These are phyloP conservation scores for Cladosporium halotolerans DNA, from an alignment of 2,329 filamentous ascomycete genomes.

Conservation along the genomic window DNA sequence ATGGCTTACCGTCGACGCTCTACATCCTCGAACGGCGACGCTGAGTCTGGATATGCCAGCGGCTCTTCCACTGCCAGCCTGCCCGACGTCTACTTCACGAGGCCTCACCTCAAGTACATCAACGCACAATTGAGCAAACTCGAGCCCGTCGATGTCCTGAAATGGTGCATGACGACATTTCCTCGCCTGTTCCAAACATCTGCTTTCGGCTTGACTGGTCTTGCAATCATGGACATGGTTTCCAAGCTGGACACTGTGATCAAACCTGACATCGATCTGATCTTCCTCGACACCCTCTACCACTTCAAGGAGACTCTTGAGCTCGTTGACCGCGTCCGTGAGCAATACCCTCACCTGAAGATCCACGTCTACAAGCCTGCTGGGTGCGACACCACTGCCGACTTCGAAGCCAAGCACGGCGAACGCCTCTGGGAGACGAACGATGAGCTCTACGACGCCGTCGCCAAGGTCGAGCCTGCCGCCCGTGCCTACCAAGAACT, in stretches of 20 bases:
- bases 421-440: constrained; percentile 77
- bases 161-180: constrained; percentile 85
- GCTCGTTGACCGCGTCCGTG: constrained; percentile 60
- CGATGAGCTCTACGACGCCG: constrained; percentile 88
- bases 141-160: constrained; percentile 81
- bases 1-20: constrained; percentile 23
- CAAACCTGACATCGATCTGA: constrained; percentile 47
- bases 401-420: constrained; percentile 80
- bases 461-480: constrained; percentile 95
- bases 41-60: constrained; percentile 80
- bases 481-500: constrained; percentile 85
- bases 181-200: constrained; percentile 66
- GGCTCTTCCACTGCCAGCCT: constrained; percentile 58
- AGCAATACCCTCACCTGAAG: constrained; percentile 68
- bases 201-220: constrained; percentile 46
- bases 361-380: constrained; percentile 88
- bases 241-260: constrained; percentile 62
- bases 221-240: constrained; percentile 58
- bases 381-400: constrained; percentile 61
- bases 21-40: constrained; percentile 34
- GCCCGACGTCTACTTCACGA: constrained; percentile 77
- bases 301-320: constrained; percentile 47
- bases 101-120: constrained; percentile 80
- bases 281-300: constrained; percentile 50
- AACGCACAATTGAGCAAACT: constrained; percentile 85